Percentiles rank a stretch among this genome's conserved stretches.
phyloP scores from a whole-genome alignment of 345 rosid species.

The Cardamine occulta region DNA sequence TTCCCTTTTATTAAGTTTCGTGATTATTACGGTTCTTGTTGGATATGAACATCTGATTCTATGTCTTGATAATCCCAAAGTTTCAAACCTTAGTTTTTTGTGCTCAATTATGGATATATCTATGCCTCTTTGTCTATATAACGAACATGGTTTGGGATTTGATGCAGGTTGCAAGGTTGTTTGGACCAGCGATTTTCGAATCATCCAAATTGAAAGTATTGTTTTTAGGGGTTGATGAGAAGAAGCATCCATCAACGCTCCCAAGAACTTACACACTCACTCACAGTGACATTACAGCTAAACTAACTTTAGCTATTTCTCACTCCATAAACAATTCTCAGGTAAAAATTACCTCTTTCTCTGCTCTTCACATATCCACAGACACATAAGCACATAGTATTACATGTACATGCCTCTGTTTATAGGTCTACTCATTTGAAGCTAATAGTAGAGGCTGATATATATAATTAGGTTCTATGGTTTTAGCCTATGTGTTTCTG shows the following conservation, averaged over 20 bases:
- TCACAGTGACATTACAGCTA: slow-evolving; percentile 87
- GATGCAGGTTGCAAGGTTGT: slow-evolving; percentile 79
- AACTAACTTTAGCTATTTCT: slow-evolving; percentile 84
- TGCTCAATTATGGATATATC: not conserved
- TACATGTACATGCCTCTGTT: not conserved
- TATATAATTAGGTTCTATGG: not conserved
- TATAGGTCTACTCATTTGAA: not conserved
- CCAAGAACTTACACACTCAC: slow-evolving; percentile 95
- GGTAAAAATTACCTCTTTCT: slow-evolving; percentile 47
- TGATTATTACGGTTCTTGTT: not conserved
- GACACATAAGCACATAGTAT: not conserved
- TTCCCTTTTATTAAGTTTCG: not conserved
- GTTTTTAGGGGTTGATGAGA: slow-evolving; percentile 86
- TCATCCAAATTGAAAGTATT: slow-evolving; percentile 90
- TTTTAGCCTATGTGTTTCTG: not conserved
- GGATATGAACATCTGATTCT: not conserved
- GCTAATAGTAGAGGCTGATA: not conserved
- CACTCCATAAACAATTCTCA: slow-evolving; percentile 91
- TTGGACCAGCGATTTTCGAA: slow-evolving; percentile 94
- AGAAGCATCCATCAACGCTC: slow-evolving; percentile 87
- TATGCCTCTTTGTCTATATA: not conserved
- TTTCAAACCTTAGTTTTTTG: not conserved
- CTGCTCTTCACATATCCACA: not conserved
- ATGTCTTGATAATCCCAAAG: not conserved
- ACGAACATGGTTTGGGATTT: not conserved